These are phyloP conservation scores for Cymbopogon citratus DNA, from an alignment of 176 grass and related monocot species.

Conservation along the genomic window DNA sequence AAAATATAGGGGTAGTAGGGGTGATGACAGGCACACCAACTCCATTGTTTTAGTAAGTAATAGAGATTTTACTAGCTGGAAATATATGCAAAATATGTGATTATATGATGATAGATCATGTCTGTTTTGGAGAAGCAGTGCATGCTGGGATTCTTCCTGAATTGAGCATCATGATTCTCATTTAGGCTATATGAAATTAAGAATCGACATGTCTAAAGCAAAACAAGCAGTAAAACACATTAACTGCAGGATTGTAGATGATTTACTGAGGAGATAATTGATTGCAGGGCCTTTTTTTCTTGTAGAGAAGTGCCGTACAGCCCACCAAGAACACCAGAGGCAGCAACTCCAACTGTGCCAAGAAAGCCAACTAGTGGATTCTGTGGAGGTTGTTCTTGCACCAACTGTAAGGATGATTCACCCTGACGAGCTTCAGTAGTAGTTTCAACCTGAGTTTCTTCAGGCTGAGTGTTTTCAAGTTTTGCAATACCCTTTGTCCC, in stretches of 20 bases:
- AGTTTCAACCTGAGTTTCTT: constrained; percentile 17
- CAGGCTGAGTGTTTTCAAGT: constrained; percentile 1
- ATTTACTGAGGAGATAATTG: constrained; percentile 77
- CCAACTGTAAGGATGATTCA: constrained; percentile 18
- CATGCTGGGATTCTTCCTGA: not conserved
- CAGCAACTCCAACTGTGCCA: constrained; percentile 59
- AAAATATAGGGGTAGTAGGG: not conserved
- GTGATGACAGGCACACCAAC: not conserved
- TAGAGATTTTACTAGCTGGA: not conserved
- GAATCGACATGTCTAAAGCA: constrained; percentile 9
- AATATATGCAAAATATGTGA: not conserved
- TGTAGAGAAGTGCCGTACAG: constrained; percentile 74
- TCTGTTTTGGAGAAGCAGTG: not conserved
- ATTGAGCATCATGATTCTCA: not conserved
- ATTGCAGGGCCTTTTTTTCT: constrained; percentile 74
- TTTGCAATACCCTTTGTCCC: not conserved
- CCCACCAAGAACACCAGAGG: constrained; percentile 78
- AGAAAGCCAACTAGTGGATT: constrained; percentile 57
- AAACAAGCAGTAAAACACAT: constrained; percentile 9
- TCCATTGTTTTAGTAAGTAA: not conserved
- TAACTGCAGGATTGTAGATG: constrained; percentile 44
- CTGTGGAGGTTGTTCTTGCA: constrained; percentile 46
- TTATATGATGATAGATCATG: not conserved
- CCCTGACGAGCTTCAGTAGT: constrained; percentile 20
- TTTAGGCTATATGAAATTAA: constrained; percentile 9